A percentile compares a stretch with the other conserved stretches of the same genome.
phyloP scores from a whole-genome alignment of 345 rosid genomes.

The Acer campestre region DNA sequence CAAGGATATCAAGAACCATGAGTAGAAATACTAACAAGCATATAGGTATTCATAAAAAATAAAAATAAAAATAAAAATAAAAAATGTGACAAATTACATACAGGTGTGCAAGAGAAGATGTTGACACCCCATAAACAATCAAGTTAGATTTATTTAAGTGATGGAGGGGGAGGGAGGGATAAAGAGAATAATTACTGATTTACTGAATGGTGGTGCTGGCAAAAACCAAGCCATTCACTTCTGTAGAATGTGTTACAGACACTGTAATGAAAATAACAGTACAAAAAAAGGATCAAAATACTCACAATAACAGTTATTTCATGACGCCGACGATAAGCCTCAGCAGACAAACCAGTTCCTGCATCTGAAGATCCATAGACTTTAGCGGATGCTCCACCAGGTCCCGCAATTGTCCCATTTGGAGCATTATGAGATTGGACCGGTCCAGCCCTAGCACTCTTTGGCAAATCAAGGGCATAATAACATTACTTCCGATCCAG shows the following conservation, averaged over 20 bases:
- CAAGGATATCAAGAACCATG: neutral
- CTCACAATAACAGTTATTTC: conserved; percentile 84
- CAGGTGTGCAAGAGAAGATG: neutral
- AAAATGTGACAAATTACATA: neutral
- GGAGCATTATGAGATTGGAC: conserved; percentile 39
- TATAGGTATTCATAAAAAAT: neutral
- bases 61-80: no score
- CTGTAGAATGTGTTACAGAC: neutral
- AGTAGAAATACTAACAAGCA: neutral
- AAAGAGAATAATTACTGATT: neutral
- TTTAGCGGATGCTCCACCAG: conserved; percentile 42
- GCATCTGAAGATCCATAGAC: conserved; percentile 47
- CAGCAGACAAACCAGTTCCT: conserved; percentile 51
- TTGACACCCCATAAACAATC: neutral
- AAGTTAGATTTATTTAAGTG: neutral
- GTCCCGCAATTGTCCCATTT: conserved; percentile 45
- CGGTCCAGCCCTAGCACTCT: conserved; percentile 45
- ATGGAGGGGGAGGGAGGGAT: neutral
- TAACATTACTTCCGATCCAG: neutral
- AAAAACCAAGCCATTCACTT: neutral
- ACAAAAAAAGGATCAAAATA: neutral
- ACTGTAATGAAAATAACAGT: neutral
- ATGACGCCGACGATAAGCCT: conserved; percentile 76
- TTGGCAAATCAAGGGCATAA: neutral
- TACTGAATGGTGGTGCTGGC: neutral